A percentile compares a stretch with the other conserved stretches of the same genome.
Conservation (phyloP, 495 filamentous ascomycete genomes). For the Daldinia grandis region DNA sequence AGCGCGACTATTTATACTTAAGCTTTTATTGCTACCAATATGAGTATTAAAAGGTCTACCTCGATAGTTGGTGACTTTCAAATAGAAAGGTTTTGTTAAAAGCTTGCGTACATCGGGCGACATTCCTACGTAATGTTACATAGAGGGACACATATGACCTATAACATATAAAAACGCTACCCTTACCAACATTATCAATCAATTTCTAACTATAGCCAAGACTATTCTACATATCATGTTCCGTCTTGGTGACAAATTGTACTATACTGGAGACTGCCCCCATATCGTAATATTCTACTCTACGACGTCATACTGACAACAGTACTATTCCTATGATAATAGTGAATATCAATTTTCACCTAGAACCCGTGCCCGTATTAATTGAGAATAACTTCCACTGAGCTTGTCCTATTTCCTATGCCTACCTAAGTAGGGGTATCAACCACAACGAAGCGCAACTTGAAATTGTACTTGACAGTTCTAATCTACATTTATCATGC, state of each 20-base stretch:
- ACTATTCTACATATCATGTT: background rate
- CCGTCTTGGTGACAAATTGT: background rate
- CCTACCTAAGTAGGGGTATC: background rate
- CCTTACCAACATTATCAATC: background rate
- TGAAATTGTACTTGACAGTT: background rate
- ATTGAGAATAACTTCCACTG: background rate
- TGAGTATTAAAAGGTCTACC: too few species aligned
- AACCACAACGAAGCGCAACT: background rate
- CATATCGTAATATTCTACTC: background rate
- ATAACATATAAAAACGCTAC: background rate
- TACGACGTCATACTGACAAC: conserved; percentile 8
- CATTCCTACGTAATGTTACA: background rate
- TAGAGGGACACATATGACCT: background rate
- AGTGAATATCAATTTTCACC: background rate
- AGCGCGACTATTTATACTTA: too few species aligned
- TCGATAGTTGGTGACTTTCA: background rate
- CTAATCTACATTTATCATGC: conserved; percentile 4
- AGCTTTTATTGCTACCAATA: too few species aligned
- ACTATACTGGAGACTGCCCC: background rate
- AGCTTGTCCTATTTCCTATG: background rate
- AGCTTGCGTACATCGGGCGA: background rate
- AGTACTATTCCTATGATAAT: background rate
- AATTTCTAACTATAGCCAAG: background rate
- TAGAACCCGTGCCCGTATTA: background rate
- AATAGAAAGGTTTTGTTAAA: background rate